phyloP scores from a whole-genome alignment of 169 alveolate species.

The Plasmodium cynomolgi region DNA sequence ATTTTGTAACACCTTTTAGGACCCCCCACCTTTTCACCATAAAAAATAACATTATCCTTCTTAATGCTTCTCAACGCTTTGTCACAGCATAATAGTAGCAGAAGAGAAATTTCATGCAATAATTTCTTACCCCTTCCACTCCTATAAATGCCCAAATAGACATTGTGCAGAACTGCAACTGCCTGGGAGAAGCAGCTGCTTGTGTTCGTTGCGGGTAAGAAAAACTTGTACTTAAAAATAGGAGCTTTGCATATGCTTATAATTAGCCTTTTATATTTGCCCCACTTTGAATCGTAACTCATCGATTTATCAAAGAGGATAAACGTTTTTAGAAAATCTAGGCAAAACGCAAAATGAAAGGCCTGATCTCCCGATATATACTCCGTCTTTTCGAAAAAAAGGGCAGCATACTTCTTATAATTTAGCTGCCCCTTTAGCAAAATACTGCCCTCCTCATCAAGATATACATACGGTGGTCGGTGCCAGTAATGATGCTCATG shows the following conservation, averaged over 20 bases:
- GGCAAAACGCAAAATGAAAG: conserved; percentile 28
- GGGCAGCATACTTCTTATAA: neutral
- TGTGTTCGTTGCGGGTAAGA: conserved; percentile 26
- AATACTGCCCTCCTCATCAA: neutral
- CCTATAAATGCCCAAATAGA: conserved; percentile 23
- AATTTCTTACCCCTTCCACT: conserved; percentile 14
- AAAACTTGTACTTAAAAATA: conserved; percentile 20
- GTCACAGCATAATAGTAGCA: conserved; percentile 13
- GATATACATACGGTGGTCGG: neutral
- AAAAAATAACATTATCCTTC: conserved; percentile 16
- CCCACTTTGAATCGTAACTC: neutral
- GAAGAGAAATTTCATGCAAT: neutral
- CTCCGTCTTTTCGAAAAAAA: neutral
- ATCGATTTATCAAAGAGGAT: neutral
- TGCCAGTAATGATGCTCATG: neutral
- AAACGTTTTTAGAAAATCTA: conserved; percentile 37
- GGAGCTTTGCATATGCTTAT: conserved; percentile 30
- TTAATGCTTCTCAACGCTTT: conserved; percentile 16
- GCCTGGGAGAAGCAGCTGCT: conserved; percentile 42
- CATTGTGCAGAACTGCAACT: conserved; percentile 13
- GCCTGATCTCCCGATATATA: conserved; percentile 12
- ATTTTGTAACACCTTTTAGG: neutral
- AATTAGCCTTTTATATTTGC: conserved; percentile 17
- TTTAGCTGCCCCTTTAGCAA: neutral
- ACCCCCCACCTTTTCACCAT: neutral